These are phyloP conservation scores for Boletus insuetus DNA, from an alignment of 768 basidiomycete genomes.

Conservation along the genomic window DNA sequence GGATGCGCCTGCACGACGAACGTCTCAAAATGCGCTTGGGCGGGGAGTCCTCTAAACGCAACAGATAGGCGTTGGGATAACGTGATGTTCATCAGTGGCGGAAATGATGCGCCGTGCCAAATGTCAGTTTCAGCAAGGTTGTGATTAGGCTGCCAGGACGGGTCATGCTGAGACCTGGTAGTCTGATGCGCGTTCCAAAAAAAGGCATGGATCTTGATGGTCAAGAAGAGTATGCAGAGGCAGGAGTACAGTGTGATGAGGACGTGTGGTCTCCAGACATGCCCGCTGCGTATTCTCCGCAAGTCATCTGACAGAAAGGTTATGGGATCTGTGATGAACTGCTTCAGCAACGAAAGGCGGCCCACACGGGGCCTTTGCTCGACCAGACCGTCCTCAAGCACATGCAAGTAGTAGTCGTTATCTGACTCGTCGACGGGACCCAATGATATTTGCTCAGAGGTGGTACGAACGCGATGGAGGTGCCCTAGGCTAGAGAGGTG, in stretches of 20 bases:
- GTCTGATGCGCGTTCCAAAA: conserved; percentile 3
- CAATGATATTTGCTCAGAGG: conserved; percentile 23
- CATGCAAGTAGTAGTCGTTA: conserved; percentile 13
- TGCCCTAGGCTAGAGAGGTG: conserved; percentile 44
- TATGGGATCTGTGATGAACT: conserved; percentile 25
- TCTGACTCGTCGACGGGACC: background rate
- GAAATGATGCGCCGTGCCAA: conserved; percentile 1
- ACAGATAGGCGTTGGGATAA: conserved; percentile 35
- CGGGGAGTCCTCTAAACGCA: conserved; percentile 31
- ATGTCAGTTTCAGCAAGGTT: background rate
- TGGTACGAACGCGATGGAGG: conserved; percentile 37
- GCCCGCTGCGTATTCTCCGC: conserved; percentile 21
- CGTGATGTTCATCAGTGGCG: conserved; percentile 30
- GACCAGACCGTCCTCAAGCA: conserved; percentile 15
- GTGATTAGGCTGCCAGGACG: background rate
- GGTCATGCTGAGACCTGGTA: background rate
- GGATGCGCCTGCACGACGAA: conserved; percentile 31
- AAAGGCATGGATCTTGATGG: conserved; percentile 26
- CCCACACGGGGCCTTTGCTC: conserved; percentile 18
- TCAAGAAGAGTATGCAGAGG: conserved; percentile 39
- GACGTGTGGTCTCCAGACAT: conserved; percentile 31
- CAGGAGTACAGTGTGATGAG: conserved; percentile 39
- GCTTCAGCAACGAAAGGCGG: conserved; percentile 24
- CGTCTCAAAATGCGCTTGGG: conserved; percentile 33
- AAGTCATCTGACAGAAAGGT: conserved; percentile 28